A percentile compares a stretch with the other conserved stretches of the same genome.
These are phyloP conservation scores for Epithemia pelagica DNA, from an alignment of 108 stramenopile species.

Conservation along the genomic window DNA sequence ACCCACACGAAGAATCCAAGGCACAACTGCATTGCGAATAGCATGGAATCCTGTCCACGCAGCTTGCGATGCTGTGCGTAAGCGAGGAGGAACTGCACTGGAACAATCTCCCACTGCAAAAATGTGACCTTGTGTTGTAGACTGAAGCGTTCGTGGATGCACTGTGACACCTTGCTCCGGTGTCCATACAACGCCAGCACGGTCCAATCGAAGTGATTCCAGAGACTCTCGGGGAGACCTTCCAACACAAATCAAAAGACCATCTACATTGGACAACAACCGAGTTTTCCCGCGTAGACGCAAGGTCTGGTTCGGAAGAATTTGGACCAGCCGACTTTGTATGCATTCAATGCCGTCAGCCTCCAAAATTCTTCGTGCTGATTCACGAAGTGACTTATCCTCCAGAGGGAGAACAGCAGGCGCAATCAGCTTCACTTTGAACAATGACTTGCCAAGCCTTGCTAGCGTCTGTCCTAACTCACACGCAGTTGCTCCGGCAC, in stretches of 20 bases:
- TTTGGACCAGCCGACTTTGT: slow-evolving; percentile 4
- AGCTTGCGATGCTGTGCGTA: slow-evolving; percentile 32
- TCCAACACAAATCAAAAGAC: slow-evolving; percentile 20
- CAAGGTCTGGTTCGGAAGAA: not conserved
- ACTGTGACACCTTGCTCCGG: slow-evolving; percentile 22
- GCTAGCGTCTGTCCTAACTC: slow-evolving; percentile 36
- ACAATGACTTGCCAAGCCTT: slow-evolving; percentile 6
- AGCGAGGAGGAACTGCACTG: slow-evolving; percentile 9
- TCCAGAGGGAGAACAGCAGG: slow-evolving; percentile 17
- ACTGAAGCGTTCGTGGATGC: slow-evolving; percentile 18
- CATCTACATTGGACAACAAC: slow-evolving; percentile 18
- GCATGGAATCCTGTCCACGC: slow-evolving; percentile 47
- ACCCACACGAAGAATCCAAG: slow-evolving; percentile 13
- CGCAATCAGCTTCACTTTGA: slow-evolving; percentile 18
- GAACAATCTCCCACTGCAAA: slow-evolving; percentile 42
- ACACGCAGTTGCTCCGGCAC: slow-evolving; percentile 37
- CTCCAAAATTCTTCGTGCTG: slow-evolving; percentile 15
- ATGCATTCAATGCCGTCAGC: slow-evolving; percentile 11
- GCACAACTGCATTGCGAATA: slow-evolving; percentile 17
- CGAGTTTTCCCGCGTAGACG: not conserved
- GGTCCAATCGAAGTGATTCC: slow-evolving; percentile 13
- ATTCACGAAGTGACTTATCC: slow-evolving; percentile 17
- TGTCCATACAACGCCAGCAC: slow-evolving; percentile 25
- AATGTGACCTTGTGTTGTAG: slow-evolving; percentile 16
- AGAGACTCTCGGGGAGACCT: slow-evolving; percentile 17